phyloP scores from a whole-genome alignment of 257 asterid species.

The Orobanche coerulescens region DNA sequence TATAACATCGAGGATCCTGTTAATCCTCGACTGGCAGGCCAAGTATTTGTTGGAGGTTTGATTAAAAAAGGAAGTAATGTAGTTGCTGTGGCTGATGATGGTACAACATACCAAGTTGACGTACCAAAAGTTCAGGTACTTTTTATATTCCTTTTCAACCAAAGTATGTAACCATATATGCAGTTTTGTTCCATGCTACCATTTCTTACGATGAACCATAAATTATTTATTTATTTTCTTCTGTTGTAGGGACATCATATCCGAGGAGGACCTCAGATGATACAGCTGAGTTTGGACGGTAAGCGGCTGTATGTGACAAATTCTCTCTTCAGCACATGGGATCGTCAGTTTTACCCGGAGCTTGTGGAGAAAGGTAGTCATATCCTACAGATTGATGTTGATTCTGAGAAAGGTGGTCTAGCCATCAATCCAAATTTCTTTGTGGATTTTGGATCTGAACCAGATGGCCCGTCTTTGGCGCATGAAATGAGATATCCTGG shows the following conservation, averaged over 20 bases:
- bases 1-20: slow-evolving; percentile 76
- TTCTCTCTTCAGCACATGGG: slow-evolving; percentile 93
- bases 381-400: slow-evolving; percentile 75
- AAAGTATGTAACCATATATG: no score
- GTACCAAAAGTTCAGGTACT: slow-evolving; percentile 73
- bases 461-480: slow-evolving; percentile 87
- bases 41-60: slow-evolving; percentile 74
- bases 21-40: slow-evolving; percentile 64
- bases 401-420: slow-evolving; percentile 75
- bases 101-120: slow-evolving; percentile 64
- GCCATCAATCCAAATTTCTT: slow-evolving; percentile 55
- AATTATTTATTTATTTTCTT: neutral
- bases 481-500: slow-evolving; percentile 99
- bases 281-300: slow-evolving; percentile 92
- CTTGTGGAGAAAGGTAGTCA: slow-evolving; percentile 71
- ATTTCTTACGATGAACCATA: no score
- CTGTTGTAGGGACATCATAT: slow-evolving; percentile 49
- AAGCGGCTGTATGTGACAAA: slow-evolving; percentile 78
- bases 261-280: slow-evolving; percentile 98
- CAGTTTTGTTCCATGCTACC: neutral
- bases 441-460: slow-evolving; percentile 81
- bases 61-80: slow-evolving; percentile 58
- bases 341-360: slow-evolving; percentile 82
- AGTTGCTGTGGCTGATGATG: slow-evolving; percentile 67
- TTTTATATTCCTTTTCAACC: neutral